These are phyloP conservation scores for Saccharum officinarum DNA, from an alignment of 176 grass and related monocot species.

Conservation along the genomic window DNA sequence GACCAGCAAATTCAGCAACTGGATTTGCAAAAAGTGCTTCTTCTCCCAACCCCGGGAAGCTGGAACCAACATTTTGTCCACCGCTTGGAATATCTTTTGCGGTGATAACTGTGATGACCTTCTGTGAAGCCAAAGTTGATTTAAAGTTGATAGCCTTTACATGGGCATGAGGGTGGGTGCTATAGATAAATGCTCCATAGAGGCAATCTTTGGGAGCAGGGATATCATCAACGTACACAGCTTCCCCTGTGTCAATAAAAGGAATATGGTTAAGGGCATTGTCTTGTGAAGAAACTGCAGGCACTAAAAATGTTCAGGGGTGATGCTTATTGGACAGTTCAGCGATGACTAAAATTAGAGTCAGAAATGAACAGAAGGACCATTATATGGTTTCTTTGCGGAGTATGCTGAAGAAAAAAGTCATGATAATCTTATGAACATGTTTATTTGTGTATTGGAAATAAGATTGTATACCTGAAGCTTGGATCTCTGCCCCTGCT, in stretches of 20 bases:
- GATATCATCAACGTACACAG: constrained; percentile 86
- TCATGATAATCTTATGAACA: not conserved
- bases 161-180: constrained; percentile 65
- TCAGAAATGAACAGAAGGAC: not conserved
- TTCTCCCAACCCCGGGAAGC: constrained; percentile 28
- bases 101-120: constrained; percentile 58
- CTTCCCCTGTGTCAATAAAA: constrained; percentile 62
- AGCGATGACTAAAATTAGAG: not conserved
- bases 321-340: constrained; percentile 9
- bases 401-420: not conserved
- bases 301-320: not conserved
- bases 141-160: constrained; percentile 55
- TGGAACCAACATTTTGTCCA: constrained; percentile 60
- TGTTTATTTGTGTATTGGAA: not conserved
- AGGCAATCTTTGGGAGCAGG: constrained; percentile 82
- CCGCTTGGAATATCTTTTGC: constrained; percentile 73
- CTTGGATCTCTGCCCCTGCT: constrained; percentile 74
- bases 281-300: not conserved
- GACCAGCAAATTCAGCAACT: constrained; percentile 68
- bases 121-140: constrained; percentile 61
- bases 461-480: constrained; percentile 68
- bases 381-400: not conserved
- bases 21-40: constrained; percentile 70
- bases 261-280: constrained; percentile 16
- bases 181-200: constrained; percentile 87